These are phyloP conservation scores for Blumeria hordei DNA, from an alignment of 2,329 filamentous ascomycete genomes.

Conservation along the genomic window DNA sequence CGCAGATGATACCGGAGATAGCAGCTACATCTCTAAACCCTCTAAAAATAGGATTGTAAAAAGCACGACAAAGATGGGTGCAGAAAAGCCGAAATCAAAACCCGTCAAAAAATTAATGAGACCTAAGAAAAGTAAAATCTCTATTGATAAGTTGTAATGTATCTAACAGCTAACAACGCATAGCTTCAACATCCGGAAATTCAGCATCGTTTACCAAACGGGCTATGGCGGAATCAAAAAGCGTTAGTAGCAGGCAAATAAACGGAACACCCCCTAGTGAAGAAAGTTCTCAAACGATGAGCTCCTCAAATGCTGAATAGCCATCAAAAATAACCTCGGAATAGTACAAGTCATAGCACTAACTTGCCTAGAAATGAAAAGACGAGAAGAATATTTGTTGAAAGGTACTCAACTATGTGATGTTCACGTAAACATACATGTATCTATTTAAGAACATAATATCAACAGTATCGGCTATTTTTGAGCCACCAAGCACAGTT, in stretches of 20 bases:
- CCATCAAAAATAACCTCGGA: neutral
- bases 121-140: neutral
- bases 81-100: neutral
- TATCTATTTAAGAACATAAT: too few species aligned
- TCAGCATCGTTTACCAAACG: neutral
- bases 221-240: neutral
- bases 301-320: conserved; percentile 6
- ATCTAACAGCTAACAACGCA: neutral
- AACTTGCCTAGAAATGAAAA: too few species aligned
- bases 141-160: neutral
- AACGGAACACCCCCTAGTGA: neutral
- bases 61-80: neutral
- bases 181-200: neutral
- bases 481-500: too few species aligned
- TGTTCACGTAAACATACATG: too few species aligned
- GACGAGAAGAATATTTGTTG: too few species aligned
- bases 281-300: conserved; percentile 9
- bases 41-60: neutral
- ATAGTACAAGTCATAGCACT: too few species aligned
- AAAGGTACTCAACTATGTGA: too few species aligned
- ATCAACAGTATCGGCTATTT: too few species aligned
- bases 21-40: conserved; percentile 7
- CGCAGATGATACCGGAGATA: conserved; percentile 12
- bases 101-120: neutral
- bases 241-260: neutral